phyloP scores from a whole-genome alignment of 2,329 filamentous ascomycete species.

The Fusarium haematococcum region DNA sequence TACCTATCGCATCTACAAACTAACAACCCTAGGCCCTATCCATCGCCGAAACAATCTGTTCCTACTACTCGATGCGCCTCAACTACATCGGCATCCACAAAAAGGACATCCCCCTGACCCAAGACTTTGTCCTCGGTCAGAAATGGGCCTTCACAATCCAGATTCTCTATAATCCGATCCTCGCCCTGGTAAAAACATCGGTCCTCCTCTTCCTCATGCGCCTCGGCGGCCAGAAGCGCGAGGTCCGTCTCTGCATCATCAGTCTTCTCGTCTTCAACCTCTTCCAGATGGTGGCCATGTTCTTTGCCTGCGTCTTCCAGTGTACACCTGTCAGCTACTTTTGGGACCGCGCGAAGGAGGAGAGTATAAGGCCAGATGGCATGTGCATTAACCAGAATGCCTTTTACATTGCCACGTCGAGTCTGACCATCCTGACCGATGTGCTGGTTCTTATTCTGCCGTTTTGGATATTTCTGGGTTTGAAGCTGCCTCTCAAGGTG shows the following conservation, averaged over 20 bases:
- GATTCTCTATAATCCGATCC: slow-evolving; percentile 58
- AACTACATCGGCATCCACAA: slow-evolving; percentile 43
- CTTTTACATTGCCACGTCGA: slow-evolving; percentile 50
- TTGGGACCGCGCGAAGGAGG: slow-evolving; percentile 5
- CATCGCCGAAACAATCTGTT: slow-evolving; percentile 28
- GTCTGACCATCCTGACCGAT: slow-evolving; percentile 56
- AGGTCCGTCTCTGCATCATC: slow-evolving; percentile 45
- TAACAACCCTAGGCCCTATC: slow-evolving; percentile 17
- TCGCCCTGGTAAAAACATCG: slow-evolving; percentile 59
- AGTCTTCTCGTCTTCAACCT: slow-evolving; percentile 50
- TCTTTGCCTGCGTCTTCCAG: slow-evolving; percentile 54
- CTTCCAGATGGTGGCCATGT: slow-evolving; percentile 49
- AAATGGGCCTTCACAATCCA: slow-evolving; percentile 54
- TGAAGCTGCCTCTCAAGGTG: slow-evolving; percentile 52
- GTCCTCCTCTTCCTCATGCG: slow-evolving; percentile 58
- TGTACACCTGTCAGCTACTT: slow-evolving; percentile 48
- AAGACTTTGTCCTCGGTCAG: slow-evolving; percentile 36
- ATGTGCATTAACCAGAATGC: slow-evolving; percentile 49
- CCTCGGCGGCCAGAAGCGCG: slow-evolving; percentile 51
- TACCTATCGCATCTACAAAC: not conserved
- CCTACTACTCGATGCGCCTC: slow-evolving; percentile 30
- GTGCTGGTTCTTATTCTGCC: slow-evolving; percentile 54
- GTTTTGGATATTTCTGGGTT: slow-evolving; percentile 53
- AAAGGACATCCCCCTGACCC: slow-evolving; percentile 46
- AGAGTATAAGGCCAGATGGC: slow-evolving; percentile 11